Percentiles rank a stretch among this genome's conserved stretches.
Evolutionary conservation across 2,329 filamentous ascomycete genomes (phyloP).

Genomic region (Aspergillus sp.): DNA sequence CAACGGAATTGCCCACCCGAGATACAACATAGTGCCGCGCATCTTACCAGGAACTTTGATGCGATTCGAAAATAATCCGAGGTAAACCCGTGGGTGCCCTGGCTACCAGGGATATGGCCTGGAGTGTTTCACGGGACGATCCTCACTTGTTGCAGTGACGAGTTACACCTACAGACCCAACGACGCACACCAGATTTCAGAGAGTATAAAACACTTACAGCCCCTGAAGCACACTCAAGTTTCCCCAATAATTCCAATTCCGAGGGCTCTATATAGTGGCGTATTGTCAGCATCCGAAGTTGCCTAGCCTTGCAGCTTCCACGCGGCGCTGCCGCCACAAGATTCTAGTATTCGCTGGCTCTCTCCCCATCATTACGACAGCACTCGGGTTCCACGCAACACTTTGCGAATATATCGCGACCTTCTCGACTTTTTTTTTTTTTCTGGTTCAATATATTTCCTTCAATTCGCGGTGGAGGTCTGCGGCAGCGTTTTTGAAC

Average conservation of each 20-base stretch:
- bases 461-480: constrained; percentile 1
- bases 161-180: neutral
- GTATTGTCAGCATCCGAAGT: neutral
- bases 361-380: constrained; percentile 1
- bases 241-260: neutral
- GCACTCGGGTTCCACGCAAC: too few relatives aligned
- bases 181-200: neutral
- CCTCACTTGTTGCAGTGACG: constrained; percentile 14
- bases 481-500: neutral
- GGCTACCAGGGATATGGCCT: neutral
- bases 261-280: neutral
- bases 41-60: neutral
- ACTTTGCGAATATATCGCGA: neutral
- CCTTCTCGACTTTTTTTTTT: neutral
- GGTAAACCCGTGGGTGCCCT: too few relatives aligned
- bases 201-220: constrained; percentile 6
- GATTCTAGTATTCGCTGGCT: neutral
- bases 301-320: constrained; percentile 1
- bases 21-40: constrained; percentile 6
- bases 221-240: constrained; percentile 1
- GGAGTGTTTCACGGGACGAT: constrained; percentile 6
- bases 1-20: neutral
- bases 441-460: neutral
- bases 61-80: neutral
- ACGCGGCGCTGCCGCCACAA: constrained; percentile 5